Evolutionary conservation across 805 yeast genomes (phyloP).

Genomic region (Danielia reshetovae): DNA sequence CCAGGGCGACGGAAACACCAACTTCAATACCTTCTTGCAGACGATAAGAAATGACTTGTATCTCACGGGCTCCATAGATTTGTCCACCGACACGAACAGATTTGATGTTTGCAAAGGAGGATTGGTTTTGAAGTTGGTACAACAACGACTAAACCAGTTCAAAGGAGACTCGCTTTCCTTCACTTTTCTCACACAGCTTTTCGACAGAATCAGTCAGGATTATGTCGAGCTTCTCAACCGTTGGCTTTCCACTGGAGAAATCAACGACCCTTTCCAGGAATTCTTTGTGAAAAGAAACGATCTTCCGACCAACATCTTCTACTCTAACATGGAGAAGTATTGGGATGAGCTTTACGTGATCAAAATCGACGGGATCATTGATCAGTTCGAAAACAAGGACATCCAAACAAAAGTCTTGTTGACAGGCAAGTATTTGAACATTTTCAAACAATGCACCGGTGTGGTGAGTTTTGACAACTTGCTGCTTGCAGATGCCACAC

Average conservation of each 20-base stretch:
- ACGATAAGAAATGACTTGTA: conserved; percentile 39
- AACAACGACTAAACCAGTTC: conserved; percentile 49
- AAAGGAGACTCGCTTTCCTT: conserved; percentile 63
- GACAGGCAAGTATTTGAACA: conserved; percentile 83
- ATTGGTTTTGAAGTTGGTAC: conserved; percentile 57
- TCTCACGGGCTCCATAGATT: conserved; percentile 45
- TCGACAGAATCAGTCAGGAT: conserved; percentile 54
- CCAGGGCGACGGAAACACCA: conserved; percentile 14
- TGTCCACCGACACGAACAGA: conserved; percentile 46
- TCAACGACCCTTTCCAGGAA: conserved; percentile 79
- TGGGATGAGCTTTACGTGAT: conserved; percentile 76
- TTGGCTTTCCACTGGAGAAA: conserved; percentile 76
- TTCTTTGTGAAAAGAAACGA: conserved; percentile 52
- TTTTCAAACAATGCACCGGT: conserved; percentile 58
- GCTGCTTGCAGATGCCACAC: conserved; percentile 7
- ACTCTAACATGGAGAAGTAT: conserved; percentile 50
- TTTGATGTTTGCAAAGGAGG: conserved; percentile 76
- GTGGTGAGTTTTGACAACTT: conserved; percentile 32
- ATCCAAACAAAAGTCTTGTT: conserved; percentile 62
- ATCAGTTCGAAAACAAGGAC: conserved; percentile 51
- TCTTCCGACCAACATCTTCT: conserved; percentile 25
- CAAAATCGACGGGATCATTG: conserved; percentile 69
- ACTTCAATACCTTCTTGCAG: conserved; percentile 29
- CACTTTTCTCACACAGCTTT: conserved; percentile 48
- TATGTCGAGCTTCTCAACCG: conserved; percentile 65